Evolutionary conservation across 352 stramenopile genomes (phyloP).

Genomic region (Globisporangium barbulae): DNA sequence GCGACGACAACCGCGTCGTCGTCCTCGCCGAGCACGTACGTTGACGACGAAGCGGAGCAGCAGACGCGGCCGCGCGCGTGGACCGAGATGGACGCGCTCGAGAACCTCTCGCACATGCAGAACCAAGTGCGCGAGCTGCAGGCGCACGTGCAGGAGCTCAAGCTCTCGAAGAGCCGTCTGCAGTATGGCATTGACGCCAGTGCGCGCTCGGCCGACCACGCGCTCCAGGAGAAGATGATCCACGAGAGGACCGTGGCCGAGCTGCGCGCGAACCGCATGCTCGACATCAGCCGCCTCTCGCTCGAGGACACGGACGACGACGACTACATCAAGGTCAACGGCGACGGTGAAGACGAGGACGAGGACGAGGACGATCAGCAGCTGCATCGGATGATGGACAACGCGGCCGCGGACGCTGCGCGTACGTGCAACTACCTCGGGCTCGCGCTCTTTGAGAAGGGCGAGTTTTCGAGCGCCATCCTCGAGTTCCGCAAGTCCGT

Average conservation of each 20-base stretch:
- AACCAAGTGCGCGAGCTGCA: constrained; percentile 69
- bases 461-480: constrained; percentile 50
- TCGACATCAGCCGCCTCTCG: constrained; percentile 65
- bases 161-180: constrained; percentile 49
- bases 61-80: constrained; percentile 47
- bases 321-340: constrained; percentile 30
- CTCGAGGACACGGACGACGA: constrained; percentile 25
- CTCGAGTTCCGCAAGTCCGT: constrained; percentile 74
- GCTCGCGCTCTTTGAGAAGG: constrained; percentile 64
- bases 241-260: constrained; percentile 36
- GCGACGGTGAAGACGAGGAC: constrained; percentile 27
- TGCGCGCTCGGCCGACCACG: constrained; percentile 36
- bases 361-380: constrained; percentile 25
- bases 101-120: constrained; percentile 62
- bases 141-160: constrained; percentile 59
- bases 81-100: constrained; percentile 52
- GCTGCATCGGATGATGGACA: constrained; percentile 28
- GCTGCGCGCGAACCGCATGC: constrained; percentile 53
- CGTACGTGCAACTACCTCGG: constrained; percentile 74
- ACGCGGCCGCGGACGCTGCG: constrained; percentile 55
- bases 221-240: constrained; percentile 33
- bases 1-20: constrained; percentile 17
- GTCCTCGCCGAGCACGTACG: constrained; percentile 8
- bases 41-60: constrained; percentile 8
- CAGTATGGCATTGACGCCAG: constrained; percentile 49